Percentiles rank a stretch among this genome's conserved stretches.
Conservation (phyloP, 2,329 filamentous ascomycete species). For the Aspergillus carbonarius region DNA sequence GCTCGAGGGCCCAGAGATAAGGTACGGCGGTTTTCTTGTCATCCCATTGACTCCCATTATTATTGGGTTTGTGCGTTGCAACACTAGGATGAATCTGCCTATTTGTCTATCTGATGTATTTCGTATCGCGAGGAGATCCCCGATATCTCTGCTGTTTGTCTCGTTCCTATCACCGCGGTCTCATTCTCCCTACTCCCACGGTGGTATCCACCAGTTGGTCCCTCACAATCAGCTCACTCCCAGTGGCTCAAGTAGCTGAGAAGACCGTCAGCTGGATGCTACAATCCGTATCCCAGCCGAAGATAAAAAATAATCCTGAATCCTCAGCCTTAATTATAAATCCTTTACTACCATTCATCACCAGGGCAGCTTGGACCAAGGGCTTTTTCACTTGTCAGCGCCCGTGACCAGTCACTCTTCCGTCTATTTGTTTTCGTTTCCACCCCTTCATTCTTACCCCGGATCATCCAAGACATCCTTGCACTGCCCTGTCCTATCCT, state of each 20-base stretch:
- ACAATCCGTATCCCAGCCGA: background rate
- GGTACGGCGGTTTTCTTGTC: slow-evolving; percentile 1
- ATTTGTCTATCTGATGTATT: background rate
- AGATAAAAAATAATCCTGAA: background rate
- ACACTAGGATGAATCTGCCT: background rate
- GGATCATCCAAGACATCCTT: slow-evolving; percentile 6
- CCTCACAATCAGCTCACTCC: background rate
- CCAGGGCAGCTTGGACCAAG: background rate
- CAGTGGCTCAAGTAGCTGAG: background rate
- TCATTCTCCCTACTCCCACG: background rate
- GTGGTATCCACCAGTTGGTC: slow-evolving; percentile 2
- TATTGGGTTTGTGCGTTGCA: background rate
- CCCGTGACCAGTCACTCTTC: background rate
- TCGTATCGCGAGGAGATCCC: background rate
- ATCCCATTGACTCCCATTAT: background rate
- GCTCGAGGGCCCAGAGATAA: background rate
- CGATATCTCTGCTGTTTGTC: background rate
- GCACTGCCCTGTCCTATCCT: background rate
- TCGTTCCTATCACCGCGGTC: background rate
- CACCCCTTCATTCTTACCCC: slow-evolving; percentile 9
- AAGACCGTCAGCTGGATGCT: background rate
- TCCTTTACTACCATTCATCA: background rate
- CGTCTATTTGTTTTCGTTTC: background rate
- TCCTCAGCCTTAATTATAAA: background rate
- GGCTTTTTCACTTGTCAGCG: background rate